Evolutionary conservation across 108 stramenopile species (phyloP), one percentile per base, ranked within the genome.

Genomic region (Schizochytrium sp.): DNA sequence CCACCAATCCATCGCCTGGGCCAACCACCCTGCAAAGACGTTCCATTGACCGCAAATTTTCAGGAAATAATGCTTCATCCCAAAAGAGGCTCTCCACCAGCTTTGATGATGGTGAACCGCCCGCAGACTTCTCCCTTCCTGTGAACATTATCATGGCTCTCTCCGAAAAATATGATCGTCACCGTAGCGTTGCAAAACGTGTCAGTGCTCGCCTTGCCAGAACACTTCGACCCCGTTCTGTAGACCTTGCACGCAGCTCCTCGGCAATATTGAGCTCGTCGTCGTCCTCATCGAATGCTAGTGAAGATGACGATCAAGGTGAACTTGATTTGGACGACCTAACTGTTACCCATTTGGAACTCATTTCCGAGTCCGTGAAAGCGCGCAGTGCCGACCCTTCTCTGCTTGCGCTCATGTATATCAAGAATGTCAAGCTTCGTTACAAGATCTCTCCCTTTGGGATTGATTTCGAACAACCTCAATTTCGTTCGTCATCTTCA

Each of bases 371-470:
- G 53, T n/a, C 76, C 76, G 40, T 83, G 50, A 83, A 83, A 40
- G 53, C 53, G 76, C 76, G 76, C 53, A 83, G 76, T 53, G 76
- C 76, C 53, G 47, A 55, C 15, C 8, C 92, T 4, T 93, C 93
- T 3, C 91, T 93, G 19, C 88, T 91, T 28, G 91, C 83, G 38
- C 91, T 94, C 40, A 93, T 93, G 7, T 91, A 90, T 45, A 59
- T 94, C 69, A 91, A 91, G 46, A 92, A 92, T 4, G 91, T 91
- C 17, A 92, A 94, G 90, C 90, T 94, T 53, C 92, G 91, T 50
- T 88, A 61, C 88, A 88, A 88, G 88, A 55, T 83, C 45, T 83
- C 76, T 46, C 50, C 50, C 76, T 83, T 55, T 55, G 92, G 87
- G 40, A 72, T 92, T 38, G 90, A 91, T 8, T 10, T 50, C 59